Conservation (phyloP, 495 filamentous ascomycete genomes). For the Xylaria venustula region DNA sequence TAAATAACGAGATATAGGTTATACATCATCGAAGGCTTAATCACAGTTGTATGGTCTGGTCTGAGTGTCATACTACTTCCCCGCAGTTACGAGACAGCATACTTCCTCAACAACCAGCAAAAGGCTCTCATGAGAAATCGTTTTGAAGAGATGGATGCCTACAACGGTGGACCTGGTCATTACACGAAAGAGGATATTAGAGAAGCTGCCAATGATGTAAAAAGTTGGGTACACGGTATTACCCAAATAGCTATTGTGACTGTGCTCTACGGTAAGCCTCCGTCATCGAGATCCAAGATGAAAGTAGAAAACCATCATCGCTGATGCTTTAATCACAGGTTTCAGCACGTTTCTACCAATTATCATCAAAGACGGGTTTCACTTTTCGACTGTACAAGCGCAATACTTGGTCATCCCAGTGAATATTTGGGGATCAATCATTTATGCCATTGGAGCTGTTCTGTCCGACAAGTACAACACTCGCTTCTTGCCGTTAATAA, state of each 20-base stretch:
- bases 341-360: conserved; percentile 73
- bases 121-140: conserved; percentile 47
- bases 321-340: conserved; percentile 22
- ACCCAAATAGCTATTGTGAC: conserved; percentile 65
- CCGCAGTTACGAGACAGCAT: conserved; percentile 36
- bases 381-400: conserved; percentile 56
- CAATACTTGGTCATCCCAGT: conserved; percentile 73
- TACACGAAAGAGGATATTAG: conserved; percentile 50
- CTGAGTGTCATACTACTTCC: conserved; percentile 35
- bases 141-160: conserved; percentile 49
- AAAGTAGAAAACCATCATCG: too few relatives aligned
- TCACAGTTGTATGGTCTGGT: conserved; percentile 31
- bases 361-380: conserved; percentile 68
- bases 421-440: conserved; percentile 62
- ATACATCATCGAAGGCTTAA: conserved; percentile 40
- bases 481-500: conserved; percentile 56
- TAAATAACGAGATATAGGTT: conserved; percentile 22
- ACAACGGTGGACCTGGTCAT: conserved; percentile 57
- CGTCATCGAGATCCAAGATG: too few relatives aligned
- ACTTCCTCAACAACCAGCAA: conserved; percentile 58
- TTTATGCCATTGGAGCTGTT: conserved; percentile 57
- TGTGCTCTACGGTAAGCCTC: conserved; percentile 58
- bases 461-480: conserved; percentile 57
- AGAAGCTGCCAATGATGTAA: conserved; percentile 53
- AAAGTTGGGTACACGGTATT: conserved; percentile 58